Conservation (phyloP, 2,329 filamentous ascomycete species). For the Aureobasidium sp. region DNA sequence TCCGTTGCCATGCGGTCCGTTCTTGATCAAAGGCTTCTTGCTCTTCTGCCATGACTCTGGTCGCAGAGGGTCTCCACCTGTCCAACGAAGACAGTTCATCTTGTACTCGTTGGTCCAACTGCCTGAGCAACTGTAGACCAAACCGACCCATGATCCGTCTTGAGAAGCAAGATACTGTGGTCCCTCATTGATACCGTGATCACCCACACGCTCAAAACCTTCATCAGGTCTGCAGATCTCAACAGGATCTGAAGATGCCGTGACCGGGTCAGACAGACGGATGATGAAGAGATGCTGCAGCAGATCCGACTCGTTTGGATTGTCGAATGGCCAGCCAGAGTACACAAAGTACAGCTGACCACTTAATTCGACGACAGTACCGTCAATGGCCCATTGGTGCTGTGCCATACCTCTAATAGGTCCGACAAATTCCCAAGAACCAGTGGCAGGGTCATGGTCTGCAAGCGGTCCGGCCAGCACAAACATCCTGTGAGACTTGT, state of each 20-base stretch:
- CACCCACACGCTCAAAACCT: slow-evolving; percentile 35
- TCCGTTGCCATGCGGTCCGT: slow-evolving; percentile 28
- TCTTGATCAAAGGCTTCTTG: slow-evolving; percentile 33
- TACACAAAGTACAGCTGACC: slow-evolving; percentile 38
- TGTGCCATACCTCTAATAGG: slow-evolving; percentile 35
- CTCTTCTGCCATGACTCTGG: slow-evolving; percentile 35
- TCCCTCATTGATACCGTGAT: slow-evolving; percentile 41
- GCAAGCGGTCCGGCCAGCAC: slow-evolving; percentile 37
- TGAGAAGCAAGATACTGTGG: slow-evolving; percentile 34
- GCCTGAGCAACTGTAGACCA: slow-evolving; percentile 43
- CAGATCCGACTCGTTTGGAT: slow-evolving; percentile 28
- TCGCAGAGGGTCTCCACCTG: slow-evolving; percentile 36
- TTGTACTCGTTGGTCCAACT: slow-evolving; percentile 44
- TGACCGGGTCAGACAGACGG: slow-evolving; percentile 32
- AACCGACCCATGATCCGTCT: slow-evolving; percentile 34
- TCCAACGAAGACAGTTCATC: slow-evolving; percentile 39
- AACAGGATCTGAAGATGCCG: slow-evolving; percentile 30
- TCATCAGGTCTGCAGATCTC: slow-evolving; percentile 36
- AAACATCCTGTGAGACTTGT: slow-evolving; percentile 40
- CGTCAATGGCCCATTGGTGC: slow-evolving; percentile 43
- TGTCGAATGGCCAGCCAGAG: slow-evolving; percentile 40
- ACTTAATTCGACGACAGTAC: slow-evolving; percentile 37
- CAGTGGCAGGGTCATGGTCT: slow-evolving; percentile 25
- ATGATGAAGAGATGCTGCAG: slow-evolving; percentile 41
- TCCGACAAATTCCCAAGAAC: slow-evolving; percentile 37